A percentile compares a stretch with the other conserved stretches of the same genome.
phyloP scores from a whole-genome alignment of 805 yeast species.

The Kodamaea neixiangensis region DNA sequence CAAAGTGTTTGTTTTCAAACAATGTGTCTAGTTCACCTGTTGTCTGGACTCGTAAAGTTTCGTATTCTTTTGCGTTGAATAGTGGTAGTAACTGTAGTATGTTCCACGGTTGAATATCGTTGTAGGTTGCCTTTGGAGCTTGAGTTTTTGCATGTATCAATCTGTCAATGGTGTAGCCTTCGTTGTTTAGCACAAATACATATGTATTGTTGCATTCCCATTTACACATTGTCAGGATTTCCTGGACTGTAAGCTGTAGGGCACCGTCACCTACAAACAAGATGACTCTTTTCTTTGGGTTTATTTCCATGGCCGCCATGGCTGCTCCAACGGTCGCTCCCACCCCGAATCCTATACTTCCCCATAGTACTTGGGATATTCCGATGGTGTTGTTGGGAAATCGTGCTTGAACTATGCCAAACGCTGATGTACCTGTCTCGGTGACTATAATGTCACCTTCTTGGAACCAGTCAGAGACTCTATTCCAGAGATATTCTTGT shows the following conservation, averaged over 20 bases:
- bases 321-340: constrained; percentile 33
- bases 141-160: constrained; percentile 36
- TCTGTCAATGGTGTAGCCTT: constrained; percentile 43
- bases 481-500: constrained; percentile 29
- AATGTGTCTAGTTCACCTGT: constrained; percentile 28
- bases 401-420: constrained; percentile 28
- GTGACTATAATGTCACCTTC: constrained; percentile 31
- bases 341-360: constrained; percentile 30
- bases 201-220: constrained; percentile 33
- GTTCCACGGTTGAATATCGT: constrained; percentile 43
- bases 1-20: constrained; percentile 29
- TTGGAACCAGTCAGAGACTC: constrained; percentile 26
- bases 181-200: constrained; percentile 42
- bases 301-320: constrained; percentile 27
- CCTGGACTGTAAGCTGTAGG: constrained; percentile 44
- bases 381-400: constrained; percentile 27
- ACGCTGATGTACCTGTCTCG: constrained; percentile 31
- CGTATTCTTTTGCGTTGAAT: constrained; percentile 31
- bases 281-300: constrained; percentile 31
- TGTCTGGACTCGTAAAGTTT: constrained; percentile 26
- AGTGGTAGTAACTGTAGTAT: constrained; percentile 33
- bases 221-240: constrained; percentile 39
- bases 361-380: constrained; percentile 31
- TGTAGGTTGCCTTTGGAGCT: constrained; percentile 28
- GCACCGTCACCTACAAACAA: constrained; percentile 46